Evolutionary conservation across 305 asterid species (phyloP).

Genomic region (Rubia occidens): DNA sequence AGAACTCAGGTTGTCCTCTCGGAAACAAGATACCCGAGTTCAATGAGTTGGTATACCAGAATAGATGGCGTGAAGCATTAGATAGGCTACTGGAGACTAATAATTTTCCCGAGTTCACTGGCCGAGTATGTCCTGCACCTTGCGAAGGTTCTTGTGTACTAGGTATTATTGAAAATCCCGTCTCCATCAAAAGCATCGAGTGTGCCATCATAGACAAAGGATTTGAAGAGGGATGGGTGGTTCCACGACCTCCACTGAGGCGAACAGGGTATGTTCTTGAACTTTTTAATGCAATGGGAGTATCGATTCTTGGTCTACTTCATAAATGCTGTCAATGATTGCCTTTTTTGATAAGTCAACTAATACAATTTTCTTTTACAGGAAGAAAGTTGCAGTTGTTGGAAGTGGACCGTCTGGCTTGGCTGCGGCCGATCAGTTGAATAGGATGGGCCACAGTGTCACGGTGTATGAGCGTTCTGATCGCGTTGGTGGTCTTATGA

Average conservation of each 20-base stretch:
- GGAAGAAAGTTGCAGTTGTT: conserved; percentile 70
- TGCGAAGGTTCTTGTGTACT: conserved; percentile 99
- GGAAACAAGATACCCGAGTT: conserved; percentile 99
- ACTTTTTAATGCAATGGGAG: not conserved
- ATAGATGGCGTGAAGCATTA: conserved; percentile 98
- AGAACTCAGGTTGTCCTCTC: conserved; percentile 96
- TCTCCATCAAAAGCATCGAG: conserved; percentile 85
- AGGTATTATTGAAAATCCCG: conserved; percentile 95
- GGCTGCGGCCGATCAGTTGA: conserved; percentile 98
- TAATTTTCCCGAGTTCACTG: conserved; percentile 98
- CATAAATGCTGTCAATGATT: not conserved
- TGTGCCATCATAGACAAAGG: conserved; percentile 96
- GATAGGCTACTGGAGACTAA: conserved; percentile 97
- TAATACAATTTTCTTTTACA: conserved; percentile 22
- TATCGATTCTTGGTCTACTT: too few species aligned
- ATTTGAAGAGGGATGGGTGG: conserved; percentile 97
- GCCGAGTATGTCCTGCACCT: conserved; percentile 99
- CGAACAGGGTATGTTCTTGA: conserved; percentile 59
- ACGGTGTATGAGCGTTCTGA: conserved; percentile 93
- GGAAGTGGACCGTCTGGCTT: conserved; percentile 99
- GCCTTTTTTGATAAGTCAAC: conserved; percentile 12
- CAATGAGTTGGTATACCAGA: conserved; percentile 94
- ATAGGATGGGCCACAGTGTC: conserved; percentile 78
- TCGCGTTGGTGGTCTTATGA: conserved; percentile 97
- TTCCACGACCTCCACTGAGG: conserved; percentile 78